Evolutionary conservation across 768 basidiomycete genomes (phyloP).

Genomic region (Podaxis sp.): DNA sequence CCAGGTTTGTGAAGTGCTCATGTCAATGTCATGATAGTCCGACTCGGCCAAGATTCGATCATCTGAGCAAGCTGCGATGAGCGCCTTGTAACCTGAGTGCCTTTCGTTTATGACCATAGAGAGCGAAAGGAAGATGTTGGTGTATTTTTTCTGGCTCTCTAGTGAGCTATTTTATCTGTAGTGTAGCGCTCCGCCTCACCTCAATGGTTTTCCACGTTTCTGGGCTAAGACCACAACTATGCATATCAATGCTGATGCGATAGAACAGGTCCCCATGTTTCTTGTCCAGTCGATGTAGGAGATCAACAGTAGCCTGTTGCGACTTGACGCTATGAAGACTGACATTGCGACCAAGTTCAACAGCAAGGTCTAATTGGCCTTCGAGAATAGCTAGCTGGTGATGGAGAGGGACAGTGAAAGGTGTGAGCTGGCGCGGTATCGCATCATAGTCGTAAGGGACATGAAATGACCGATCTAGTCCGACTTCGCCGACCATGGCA

Average conservation of each 20-base stretch:
- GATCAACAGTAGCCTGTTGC: slow-evolving; percentile 62
- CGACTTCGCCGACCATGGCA: slow-evolving; percentile 92
- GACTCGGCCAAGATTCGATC: slow-evolving; percentile 82
- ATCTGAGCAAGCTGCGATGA: slow-evolving; percentile 64
- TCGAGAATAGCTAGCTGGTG: slow-evolving; percentile 85
- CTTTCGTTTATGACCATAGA: slow-evolving; percentile 84
- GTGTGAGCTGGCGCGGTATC: slow-evolving; percentile 57
- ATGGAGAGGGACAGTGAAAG: slow-evolving; percentile 72
- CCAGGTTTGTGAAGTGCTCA: slow-evolving; percentile 65
- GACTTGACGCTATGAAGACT: slow-evolving; percentile 88
- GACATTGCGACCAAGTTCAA: slow-evolving; percentile 73
- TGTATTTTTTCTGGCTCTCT: slow-evolving; percentile 53
- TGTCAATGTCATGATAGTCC: slow-evolving; percentile 70
- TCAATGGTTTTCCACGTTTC: slow-evolving; percentile 75
- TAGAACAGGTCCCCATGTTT: slow-evolving; percentile 59
- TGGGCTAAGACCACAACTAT: slow-evolving; percentile 83
- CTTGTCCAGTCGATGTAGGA: slow-evolving; percentile 58
- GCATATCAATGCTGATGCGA: slow-evolving; percentile 80
- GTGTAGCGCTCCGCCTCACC: slow-evolving; percentile 39
- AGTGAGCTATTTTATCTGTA: not conserved
- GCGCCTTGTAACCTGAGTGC: slow-evolving; percentile 55
- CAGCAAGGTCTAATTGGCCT: slow-evolving; percentile 81
- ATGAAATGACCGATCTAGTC: slow-evolving; percentile 79
- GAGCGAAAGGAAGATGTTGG: slow-evolving; percentile 83
- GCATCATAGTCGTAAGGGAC: slow-evolving; percentile 59